These are phyloP conservation scores for Ilyonectria robusta DNA, from an alignment of 2,329 filamentous ascomycete species.

Conservation along the genomic window DNA sequence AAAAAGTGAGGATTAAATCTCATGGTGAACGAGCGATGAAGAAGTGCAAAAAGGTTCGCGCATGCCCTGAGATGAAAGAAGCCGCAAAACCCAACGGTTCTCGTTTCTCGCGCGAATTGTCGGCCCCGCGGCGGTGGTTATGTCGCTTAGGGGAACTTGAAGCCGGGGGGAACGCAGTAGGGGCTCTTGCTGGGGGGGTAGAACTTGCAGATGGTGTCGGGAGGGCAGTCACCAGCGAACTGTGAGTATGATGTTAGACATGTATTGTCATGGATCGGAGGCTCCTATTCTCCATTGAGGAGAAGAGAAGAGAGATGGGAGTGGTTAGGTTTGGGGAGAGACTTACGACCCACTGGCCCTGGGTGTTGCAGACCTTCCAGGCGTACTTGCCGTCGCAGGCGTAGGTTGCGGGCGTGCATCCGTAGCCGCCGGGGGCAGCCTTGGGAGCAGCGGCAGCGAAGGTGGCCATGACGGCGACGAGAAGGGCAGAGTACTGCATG, in stretches of 20 bases:
- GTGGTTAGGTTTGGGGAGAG: background rate
- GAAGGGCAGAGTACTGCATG: slow-evolving; percentile 50
- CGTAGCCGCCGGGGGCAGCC: background rate
- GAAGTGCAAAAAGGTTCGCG: slow-evolving; percentile 13
- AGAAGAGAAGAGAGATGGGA: background rate
- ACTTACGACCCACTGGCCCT: slow-evolving; percentile 53
- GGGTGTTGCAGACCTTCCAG: slow-evolving; percentile 54
- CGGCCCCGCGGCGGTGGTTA: background rate
- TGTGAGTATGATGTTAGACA: slow-evolving; percentile 26
- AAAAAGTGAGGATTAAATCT: slow-evolving; percentile 18
- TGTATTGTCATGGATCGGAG: background rate
- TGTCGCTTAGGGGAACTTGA: slow-evolving; percentile 45
- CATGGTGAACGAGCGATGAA: slow-evolving; percentile 21
- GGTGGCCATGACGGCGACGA: slow-evolving; percentile 42
- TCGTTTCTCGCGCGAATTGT: slow-evolving; percentile 2
- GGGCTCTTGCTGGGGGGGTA: slow-evolving; percentile 52
- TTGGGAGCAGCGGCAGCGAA: slow-evolving; percentile 37
- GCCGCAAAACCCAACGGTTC: slow-evolving; percentile 9
- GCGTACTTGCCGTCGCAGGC: slow-evolving; percentile 47
- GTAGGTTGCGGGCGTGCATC: slow-evolving; percentile 55
- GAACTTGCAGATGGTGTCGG: slow-evolving; percentile 55
- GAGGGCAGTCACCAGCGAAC: slow-evolving; percentile 54
- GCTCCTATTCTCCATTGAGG: background rate
- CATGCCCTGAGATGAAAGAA: slow-evolving; percentile 1
- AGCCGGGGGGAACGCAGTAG: slow-evolving; percentile 55